A percentile compares a stretch with the other conserved stretches of the same genome.
phyloP scores from a whole-genome alignment of 441 rosid species.

The Macaranga tanarius region DNA sequence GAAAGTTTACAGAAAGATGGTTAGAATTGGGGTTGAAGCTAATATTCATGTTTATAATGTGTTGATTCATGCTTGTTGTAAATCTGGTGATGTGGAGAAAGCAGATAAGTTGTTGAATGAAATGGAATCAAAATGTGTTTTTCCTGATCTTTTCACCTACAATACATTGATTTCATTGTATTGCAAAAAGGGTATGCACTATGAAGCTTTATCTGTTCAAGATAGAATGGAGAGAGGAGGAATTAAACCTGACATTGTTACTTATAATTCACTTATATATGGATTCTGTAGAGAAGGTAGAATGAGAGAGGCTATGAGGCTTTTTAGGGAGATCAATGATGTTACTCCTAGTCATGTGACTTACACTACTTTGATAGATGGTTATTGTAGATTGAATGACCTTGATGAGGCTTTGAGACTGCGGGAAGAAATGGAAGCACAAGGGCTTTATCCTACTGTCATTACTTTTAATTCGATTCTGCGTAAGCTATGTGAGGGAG shows the following conservation, averaged over 20 bases:
- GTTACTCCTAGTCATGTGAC: constrained; percentile 66
- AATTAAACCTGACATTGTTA: constrained; percentile 69
- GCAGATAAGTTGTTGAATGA: constrained; percentile 67
- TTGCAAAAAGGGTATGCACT: constrained; percentile 88
- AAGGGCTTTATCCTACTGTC: constrained; percentile 67
- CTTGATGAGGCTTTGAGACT: constrained; percentile 78
- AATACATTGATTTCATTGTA: constrained; percentile 79
- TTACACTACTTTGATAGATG: constrained; percentile 84
- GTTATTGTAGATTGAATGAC: constrained; percentile 73
- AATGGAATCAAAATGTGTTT: constrained; percentile 68
- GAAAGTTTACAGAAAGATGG: constrained; percentile 81
- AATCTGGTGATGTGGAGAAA: constrained; percentile 67
- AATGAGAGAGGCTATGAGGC: constrained; percentile 80
- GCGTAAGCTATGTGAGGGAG: constrained; percentile 74
- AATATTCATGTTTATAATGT: constrained; percentile 84
- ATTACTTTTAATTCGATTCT: constrained; percentile 78
- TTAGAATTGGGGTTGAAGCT: constrained; percentile 59
- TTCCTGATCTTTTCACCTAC: constrained; percentile 69
- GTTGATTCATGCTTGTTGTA: constrained; percentile 86
- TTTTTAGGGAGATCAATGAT: constrained; percentile 67
- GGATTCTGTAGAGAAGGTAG: constrained; percentile 86
- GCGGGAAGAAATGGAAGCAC: constrained; percentile 62
- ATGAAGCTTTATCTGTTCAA: constrained; percentile 81
- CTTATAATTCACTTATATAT: constrained; percentile 75
- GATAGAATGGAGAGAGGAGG: constrained; percentile 80